Evolutionary conservation across 441 rosid species (phyloP).

Genomic region (Erodium texanum): DNA sequence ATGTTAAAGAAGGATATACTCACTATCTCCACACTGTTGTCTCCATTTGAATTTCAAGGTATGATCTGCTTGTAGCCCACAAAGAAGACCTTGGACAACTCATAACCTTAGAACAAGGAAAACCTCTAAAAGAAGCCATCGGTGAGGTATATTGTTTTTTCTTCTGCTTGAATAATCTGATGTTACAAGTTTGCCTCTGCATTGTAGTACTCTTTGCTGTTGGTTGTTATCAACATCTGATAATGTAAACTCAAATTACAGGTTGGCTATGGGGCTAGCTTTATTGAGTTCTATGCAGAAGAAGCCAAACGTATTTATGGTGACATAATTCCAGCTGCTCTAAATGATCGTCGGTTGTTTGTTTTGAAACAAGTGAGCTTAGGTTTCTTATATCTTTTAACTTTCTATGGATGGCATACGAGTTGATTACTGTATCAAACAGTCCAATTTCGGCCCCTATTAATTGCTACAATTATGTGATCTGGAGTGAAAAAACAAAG

Average conservation of each 20-base stretch:
- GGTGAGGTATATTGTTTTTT: slow-evolving; percentile 68
- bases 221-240: slow-evolving; percentile 25
- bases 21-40: neutral
- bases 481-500: neutral
- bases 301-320: slow-evolving; percentile 95
- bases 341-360: slow-evolving; percentile 69
- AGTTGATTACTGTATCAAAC: slow-evolving; percentile 9
- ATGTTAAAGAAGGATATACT: neutral
- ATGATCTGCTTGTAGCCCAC: slow-evolving; percentile 63
- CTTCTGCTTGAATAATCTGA: slow-evolving; percentile 17
- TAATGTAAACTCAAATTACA: slow-evolving; percentile 28
- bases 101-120: slow-evolving; percentile 94
- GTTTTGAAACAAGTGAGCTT: slow-evolving; percentile 75
- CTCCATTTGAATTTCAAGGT: slow-evolving; percentile 41
- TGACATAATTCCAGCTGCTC: slow-evolving; percentile 75
- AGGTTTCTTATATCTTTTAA: slow-evolving; percentile 4
- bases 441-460: slow-evolving; percentile 7
- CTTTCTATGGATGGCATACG: neutral
- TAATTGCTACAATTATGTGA: neutral
- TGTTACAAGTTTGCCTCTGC: slow-evolving; percentile 11
- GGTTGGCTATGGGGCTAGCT: slow-evolving; percentile 86
- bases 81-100: slow-evolving; percentile 93
- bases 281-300: slow-evolving; percentile 85
- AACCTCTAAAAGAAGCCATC: slow-evolving; percentile 79
- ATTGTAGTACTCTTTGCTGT: slow-evolving; percentile 17